These are phyloP conservation scores for Apiotrichum akiyoshidainum DNA, from an alignment of 1,284 basidiomycete genomes.

Conservation along the genomic window DNA sequence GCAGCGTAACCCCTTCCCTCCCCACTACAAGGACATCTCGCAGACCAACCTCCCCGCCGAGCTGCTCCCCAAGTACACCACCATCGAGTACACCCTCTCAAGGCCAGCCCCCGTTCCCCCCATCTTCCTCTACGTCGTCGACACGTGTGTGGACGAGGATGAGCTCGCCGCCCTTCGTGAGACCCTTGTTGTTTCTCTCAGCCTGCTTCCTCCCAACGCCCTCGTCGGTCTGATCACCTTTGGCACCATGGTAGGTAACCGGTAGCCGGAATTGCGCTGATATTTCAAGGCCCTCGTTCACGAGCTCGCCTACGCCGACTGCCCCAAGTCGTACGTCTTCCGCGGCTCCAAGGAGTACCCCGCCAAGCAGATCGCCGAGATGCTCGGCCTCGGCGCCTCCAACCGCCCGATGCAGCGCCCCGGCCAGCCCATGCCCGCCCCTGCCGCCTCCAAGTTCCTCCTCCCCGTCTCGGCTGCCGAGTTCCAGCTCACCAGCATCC, in stretches of 20 bases:
- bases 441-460: slow-evolving; percentile 87
- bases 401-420: slow-evolving; percentile 58
- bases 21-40: slow-evolving; percentile 98
- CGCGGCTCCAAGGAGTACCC: slow-evolving; percentile 98
- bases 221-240: slow-evolving; percentile 94
- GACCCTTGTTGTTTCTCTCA: slow-evolving; percentile 87
- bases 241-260: slow-evolving; percentile 80
- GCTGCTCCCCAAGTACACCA: slow-evolving; percentile 95
- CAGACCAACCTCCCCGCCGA: slow-evolving; percentile 95
- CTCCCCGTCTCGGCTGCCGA: slow-evolving; percentile 91
- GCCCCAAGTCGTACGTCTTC: slow-evolving; percentile 98
- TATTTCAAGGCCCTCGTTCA: slow-evolving; percentile 83
- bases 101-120: slow-evolving; percentile 89
- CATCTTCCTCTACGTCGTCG: slow-evolving; percentile 94
- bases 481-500: slow-evolving; percentile 90
- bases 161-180: slow-evolving; percentile 93
- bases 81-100: slow-evolving; percentile 95
- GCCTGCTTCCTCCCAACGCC: slow-evolving; percentile 86
- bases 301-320: slow-evolving; percentile 93
- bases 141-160: slow-evolving; percentile 94
- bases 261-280: not conserved
- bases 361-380: slow-evolving; percentile 96
- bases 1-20: slow-evolving; percentile 92
- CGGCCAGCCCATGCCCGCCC: slow-evolving; percentile 72
- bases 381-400: slow-evolving; percentile 78